Evolutionary conservation across 495 filamentous ascomycete species (phyloP).

Genomic region (Podospora fimiseda): DNA sequence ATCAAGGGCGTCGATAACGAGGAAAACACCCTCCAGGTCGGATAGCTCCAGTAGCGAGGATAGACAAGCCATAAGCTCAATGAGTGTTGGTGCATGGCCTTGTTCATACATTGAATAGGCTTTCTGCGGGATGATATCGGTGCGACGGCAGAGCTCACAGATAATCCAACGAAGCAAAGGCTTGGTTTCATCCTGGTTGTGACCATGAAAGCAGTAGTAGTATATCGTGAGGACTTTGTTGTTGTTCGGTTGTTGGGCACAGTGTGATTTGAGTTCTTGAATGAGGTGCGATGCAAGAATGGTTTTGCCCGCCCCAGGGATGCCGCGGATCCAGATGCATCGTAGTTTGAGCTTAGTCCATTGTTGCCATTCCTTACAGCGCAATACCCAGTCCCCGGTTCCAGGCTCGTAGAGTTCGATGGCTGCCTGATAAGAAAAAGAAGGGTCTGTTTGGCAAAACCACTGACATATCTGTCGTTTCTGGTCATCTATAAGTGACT

Average conservation of each 20-base stretch:
- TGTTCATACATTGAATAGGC: slow-evolving; percentile 5
- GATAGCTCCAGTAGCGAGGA: not conserved
- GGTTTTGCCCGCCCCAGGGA: slow-evolving; percentile 38
- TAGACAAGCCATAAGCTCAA: slow-evolving; percentile 6
- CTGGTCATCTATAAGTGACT: not conserved
- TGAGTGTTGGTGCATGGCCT: not conserved
- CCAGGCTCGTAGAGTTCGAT: slow-evolving; percentile 13
- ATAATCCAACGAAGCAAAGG: slow-evolving; percentile 26
- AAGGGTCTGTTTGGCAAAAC: not conserved
- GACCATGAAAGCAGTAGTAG: slow-evolving; percentile 34
- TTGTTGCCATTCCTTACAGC: slow-evolving; percentile 13
- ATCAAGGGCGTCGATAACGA: slow-evolving; percentile 30
- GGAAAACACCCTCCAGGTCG: slow-evolving; percentile 12
- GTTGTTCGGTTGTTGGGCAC: slow-evolving; percentile 9
- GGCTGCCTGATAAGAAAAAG: slow-evolving; percentile 12
- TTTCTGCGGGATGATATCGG: slow-evolving; percentile 12
- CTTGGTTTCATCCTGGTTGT: slow-evolving; percentile 28
- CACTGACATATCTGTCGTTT: not conserved
- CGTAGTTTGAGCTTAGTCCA: slow-evolving; percentile 17
- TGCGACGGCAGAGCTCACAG: slow-evolving; percentile 25
- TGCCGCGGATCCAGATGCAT: slow-evolving; percentile 32
- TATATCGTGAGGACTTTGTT: slow-evolving; percentile 12
- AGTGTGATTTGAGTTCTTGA: slow-evolving; percentile 17
- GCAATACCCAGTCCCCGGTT: slow-evolving; percentile 24
- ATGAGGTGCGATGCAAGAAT: slow-evolving; percentile 31